phyloP scores from a whole-genome alignment of 2,329 filamentous ascomycete species.

The Zymoseptoria tritici region DNA sequence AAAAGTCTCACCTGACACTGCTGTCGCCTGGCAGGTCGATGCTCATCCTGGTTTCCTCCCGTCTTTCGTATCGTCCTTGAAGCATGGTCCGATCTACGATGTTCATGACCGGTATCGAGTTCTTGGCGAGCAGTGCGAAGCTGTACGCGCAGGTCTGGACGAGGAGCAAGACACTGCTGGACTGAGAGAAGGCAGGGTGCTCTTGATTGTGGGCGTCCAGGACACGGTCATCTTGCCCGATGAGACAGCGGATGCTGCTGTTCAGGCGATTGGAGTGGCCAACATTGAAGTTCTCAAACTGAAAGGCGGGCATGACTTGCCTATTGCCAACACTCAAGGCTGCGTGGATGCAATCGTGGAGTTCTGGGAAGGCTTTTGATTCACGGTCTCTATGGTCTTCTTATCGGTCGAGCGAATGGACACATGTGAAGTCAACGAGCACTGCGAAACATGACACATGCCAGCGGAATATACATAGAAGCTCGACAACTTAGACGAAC shows the following conservation, averaged over 20 bases:
- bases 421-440: background rate
- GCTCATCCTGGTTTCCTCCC: slow-evolving; percentile 60
- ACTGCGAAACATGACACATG: background rate
- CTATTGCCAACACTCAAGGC: slow-evolving; percentile 53
- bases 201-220: slow-evolving; percentile 57
- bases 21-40: slow-evolving; percentile 63
- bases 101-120: slow-evolving; percentile 56
- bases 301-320: slow-evolving; percentile 62
- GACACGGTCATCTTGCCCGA: slow-evolving; percentile 61
- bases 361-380: slow-evolving; percentile 29
- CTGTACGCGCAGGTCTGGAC: slow-evolving; percentile 30
- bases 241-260: slow-evolving; percentile 57
- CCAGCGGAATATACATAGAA: background rate
- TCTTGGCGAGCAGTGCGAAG: slow-evolving; percentile 45
- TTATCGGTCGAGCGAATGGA: background rate
- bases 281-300: slow-evolving; percentile 53
- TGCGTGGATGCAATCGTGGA: slow-evolving; percentile 48
- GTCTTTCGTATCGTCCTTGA: slow-evolving; percentile 64
- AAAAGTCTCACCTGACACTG: slow-evolving; percentile 50
- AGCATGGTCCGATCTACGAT: slow-evolving; percentile 60
- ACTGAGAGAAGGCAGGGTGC: slow-evolving; percentile 45
- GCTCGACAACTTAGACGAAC: background rate
- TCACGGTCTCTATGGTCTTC: background rate
- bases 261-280: slow-evolving; percentile 47
- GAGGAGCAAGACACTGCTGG: slow-evolving; percentile 26